Evolutionary conservation across 495 filamentous ascomycete species (phyloP).

Genomic region (Hypoxylon intermedium): DNA sequence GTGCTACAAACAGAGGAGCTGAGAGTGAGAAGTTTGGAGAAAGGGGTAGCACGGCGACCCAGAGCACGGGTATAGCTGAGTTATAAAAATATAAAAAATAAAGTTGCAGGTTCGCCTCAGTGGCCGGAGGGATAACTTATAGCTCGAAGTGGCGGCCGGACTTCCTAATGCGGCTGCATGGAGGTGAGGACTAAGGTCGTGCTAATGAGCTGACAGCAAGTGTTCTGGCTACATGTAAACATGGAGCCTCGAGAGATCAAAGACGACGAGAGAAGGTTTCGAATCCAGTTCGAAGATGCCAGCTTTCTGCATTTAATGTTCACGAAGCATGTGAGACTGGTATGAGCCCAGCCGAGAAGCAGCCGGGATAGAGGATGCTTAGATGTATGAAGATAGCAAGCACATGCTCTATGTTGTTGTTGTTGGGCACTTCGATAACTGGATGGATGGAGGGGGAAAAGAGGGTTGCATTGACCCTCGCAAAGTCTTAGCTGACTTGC

Average conservation of each 20-base stretch:
- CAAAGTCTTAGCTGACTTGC: slow-evolving; percentile 38
- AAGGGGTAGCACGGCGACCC: slow-evolving; percentile 8
- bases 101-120: slow-evolving; percentile 9
- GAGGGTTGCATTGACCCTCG: slow-evolving; percentile 34
- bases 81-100: too few species aligned
- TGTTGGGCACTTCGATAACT: neutral
- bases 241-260: neutral
- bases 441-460: slow-evolving; percentile 3
- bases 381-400: slow-evolving; percentile 16
- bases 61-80: slow-evolving; percentile 1
- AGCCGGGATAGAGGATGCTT: slow-evolving; percentile 3
- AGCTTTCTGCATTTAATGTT: slow-evolving; percentile 19
- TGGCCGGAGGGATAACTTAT: neutral
- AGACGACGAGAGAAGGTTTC: slow-evolving; percentile 7
- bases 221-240: neutral
- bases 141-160: slow-evolving; percentile 23
- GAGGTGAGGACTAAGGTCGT: slow-evolving; percentile 12
- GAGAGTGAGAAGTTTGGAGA: slow-evolving; percentile 5
- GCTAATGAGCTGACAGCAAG: slow-evolving; percentile 24
- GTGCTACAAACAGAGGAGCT: slow-evolving; percentile 2
- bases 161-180: slow-evolving; percentile 25
- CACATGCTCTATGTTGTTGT: too few species aligned
- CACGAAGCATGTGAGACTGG: slow-evolving; percentile 7
- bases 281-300: slow-evolving; percentile 19
- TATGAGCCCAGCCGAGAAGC: slow-evolving; percentile 3